Evolutionary conservation across 2,329 filamentous ascomycete species (phyloP).

Genomic region (Leptographium radiaticola): DNA sequence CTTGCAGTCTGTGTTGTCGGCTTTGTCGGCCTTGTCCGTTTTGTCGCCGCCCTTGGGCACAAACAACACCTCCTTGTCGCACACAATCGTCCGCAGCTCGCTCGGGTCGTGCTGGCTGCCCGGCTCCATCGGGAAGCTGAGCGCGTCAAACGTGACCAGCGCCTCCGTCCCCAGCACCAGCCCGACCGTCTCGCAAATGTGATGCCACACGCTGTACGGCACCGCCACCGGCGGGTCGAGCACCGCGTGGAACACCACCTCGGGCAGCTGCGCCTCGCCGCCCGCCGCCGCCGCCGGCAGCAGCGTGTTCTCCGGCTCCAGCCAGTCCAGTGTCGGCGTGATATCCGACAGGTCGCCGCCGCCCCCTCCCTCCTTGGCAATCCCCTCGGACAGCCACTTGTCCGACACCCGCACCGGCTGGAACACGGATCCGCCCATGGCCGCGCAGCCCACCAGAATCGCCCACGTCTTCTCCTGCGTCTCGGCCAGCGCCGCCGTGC

Average conservation of each 20-base stretch:
- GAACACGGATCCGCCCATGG: constrained; percentile 30
- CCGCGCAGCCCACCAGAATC: constrained; percentile 52
- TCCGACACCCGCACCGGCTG: constrained; percentile 57
- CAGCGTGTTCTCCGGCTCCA: constrained; percentile 48
- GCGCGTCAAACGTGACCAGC: constrained; percentile 41
- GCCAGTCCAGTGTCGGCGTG: constrained; percentile 47
- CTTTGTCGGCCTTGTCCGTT: too few relatives aligned
- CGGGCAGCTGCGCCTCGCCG: constrained; percentile 40
- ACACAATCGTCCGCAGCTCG: constrained; percentile 42
- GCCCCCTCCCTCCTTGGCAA: constrained; percentile 44
- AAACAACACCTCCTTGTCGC: constrained; percentile 32
- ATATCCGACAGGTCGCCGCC: constrained; percentile 13
- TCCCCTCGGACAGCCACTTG: constrained; percentile 56
- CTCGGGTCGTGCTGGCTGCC: constrained; percentile 39
- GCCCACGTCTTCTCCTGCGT: constrained; percentile 44
- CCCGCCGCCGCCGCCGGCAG: not conserved
- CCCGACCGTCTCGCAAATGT: constrained; percentile 46
- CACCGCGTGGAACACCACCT: constrained; percentile 61
- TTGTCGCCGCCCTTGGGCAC: not conserved
- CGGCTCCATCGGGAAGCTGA: constrained; percentile 41
- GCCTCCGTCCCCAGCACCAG: constrained; percentile 26
- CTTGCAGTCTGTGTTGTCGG: not conserved
- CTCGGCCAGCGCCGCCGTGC: not conserved
- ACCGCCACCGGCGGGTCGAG: constrained; percentile 64
- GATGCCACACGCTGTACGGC: constrained; percentile 48